Evolutionary conservation across 371 early-diverging fungal species (phyloP).

Genomic region (Apophysomyces ossiformis): DNA sequence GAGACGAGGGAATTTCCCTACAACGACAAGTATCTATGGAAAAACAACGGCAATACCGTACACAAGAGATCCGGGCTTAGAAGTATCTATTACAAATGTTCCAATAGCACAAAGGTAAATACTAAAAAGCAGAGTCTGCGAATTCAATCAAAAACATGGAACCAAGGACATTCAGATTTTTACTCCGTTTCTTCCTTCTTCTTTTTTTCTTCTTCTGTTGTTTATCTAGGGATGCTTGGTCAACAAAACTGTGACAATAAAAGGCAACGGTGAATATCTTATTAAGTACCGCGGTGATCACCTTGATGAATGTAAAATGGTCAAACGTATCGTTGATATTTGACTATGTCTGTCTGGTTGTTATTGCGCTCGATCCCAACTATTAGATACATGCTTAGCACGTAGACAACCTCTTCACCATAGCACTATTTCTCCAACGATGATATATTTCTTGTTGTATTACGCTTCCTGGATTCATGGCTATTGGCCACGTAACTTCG

Average conservation of each 20-base stretch:
- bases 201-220: background rate
- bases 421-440: too few relatives aligned
- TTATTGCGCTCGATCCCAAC: background rate
- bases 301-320: slow-evolving; percentile 48
- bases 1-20: slow-evolving; percentile 58
- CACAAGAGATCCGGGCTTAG: slow-evolving; percentile 62
- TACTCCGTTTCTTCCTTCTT: background rate
- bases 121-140: too few relatives aligned
- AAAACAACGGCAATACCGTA: slow-evolving; percentile 65
- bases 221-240: slow-evolving; percentile 43
- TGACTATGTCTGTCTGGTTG: slow-evolving; percentile 2
- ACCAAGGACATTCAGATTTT: background rate
- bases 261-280: slow-evolving; percentile 52
- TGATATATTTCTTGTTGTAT: too few relatives aligned
- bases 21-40: slow-evolving; percentile 59
- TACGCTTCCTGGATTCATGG: too few relatives aligned
- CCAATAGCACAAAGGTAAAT: slow-evolving; percentile 47
- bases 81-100: slow-evolving; percentile 64
- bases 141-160: background rate
- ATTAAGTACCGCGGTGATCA: slow-evolving; percentile 65
- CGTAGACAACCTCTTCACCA: too few relatives aligned
- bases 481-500: too few relatives aligned
- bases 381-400: too few relatives aligned
- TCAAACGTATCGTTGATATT: slow-evolving; percentile 37
- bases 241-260: slow-evolving; percentile 62